Base-by-base conservation (phyloP, 202 grass and related monocot species). In the Alloteropsis angusta region DNA sequence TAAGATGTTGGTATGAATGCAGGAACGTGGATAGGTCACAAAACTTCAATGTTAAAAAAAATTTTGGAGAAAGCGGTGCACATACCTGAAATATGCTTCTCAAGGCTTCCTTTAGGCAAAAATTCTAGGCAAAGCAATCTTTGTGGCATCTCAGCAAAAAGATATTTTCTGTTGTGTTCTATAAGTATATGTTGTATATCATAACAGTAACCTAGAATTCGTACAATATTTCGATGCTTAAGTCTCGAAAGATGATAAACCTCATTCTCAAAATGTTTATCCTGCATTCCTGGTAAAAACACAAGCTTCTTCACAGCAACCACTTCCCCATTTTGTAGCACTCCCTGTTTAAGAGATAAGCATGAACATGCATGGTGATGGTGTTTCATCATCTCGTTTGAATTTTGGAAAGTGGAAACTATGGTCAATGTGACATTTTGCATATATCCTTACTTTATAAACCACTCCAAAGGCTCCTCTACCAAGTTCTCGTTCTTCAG, bases 301-400 rank as follows among this genome's bases (percentile, higher is more conserved):
- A 39, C 38, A 39, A 81, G 54, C 21, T 61, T 37, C 66, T 81
- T 81, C 30, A 72, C 68, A 5, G 68, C 68, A 53, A 72, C 35
- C 9, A 3, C 17, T 37, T 19, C 3, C 18, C 68, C 47, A 22
- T 53, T 0, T 53, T 5, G 0, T 12, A 72, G 47, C 36, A 21
- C 3, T 14, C 68, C 68, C 68, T 72, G 47, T 53, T 37, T 5
- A 0, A 36, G 35, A 36, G 3, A 36, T 36, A 36, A 36, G 5
- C 42, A 44, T 44, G 10, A 44, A 44, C 42, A 10, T n/a, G n/a
- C n/a, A n/a, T n/a, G n/a, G n/a, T n/a, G n/a, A n/a, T 44, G 42
- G 42, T 44, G 42, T 44, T 44, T 44, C 10, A 44, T 44, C 42
- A 44, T 12, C 42, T 13, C 9, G 1, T 44, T 44, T 12, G 13